These are phyloP conservation scores for Neopestalotiopsis sp. DNA, from an alignment of 2,329 filamentous ascomycete species.

Conservation along the genomic window DNA sequence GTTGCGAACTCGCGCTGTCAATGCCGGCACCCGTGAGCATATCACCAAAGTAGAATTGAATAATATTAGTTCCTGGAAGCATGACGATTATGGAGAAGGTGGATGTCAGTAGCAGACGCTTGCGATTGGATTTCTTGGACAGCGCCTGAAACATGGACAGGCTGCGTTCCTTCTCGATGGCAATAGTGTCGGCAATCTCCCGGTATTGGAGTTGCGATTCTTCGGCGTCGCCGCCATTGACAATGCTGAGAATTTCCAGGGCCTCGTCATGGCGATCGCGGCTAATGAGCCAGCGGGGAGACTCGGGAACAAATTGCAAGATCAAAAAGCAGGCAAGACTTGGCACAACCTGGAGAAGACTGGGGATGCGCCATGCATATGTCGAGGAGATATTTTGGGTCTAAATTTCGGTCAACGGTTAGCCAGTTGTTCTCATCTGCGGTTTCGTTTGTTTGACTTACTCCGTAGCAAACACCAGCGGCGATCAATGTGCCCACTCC, in stretches of 20 bases:
- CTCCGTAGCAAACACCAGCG: background rate
- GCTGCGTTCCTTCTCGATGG: background rate
- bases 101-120: conserved; percentile 44
- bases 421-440: background rate
- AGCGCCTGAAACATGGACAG: background rate
- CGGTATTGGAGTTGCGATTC: background rate
- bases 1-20: conserved; percentile 44
- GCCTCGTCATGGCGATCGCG: conserved; percentile 17
- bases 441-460: background rate
- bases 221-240: conserved; percentile 17
- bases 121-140: conserved; percentile 25
- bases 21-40: conserved; percentile 52
- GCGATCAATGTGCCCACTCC: background rate
- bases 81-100: conserved; percentile 37
- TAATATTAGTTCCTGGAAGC: conserved; percentile 44
- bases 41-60: conserved; percentile 45
- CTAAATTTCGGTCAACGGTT: background rate
- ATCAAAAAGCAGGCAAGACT: background rate
- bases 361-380: conserved; percentile 16
- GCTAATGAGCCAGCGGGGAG: conserved; percentile 17
- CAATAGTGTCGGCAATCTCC: background rate
- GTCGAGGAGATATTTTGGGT: conserved; percentile 1
- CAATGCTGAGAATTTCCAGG: background rate
- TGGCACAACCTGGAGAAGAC: conserved; percentile 10
- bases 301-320: conserved; percentile 4